Base-by-base conservation (phyloP, 345 rosid species). In the Brassica nigra region DNA sequence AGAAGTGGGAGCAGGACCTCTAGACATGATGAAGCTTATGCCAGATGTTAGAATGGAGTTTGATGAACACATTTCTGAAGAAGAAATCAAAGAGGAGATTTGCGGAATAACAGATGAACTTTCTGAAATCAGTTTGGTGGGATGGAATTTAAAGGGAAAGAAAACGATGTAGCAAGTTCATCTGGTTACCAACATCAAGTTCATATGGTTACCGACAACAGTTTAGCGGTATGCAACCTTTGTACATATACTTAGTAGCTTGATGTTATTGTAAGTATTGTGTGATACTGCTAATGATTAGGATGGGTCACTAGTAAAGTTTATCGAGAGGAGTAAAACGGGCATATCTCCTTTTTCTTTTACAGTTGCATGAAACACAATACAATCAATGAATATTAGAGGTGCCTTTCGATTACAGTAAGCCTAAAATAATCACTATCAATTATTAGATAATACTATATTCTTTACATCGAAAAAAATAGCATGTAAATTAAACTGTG, bases 401-500 rank as follows among this genome's bases (percentile, higher is more conserved):
- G 4, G 3, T 42, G 49, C 4, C 14, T 10, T 42, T 42, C 11
- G 4, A 42, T 42, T 42, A 52, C 59, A 54, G 7, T 58, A 20
- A 3, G 29, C 62, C 62, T 57, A 57, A 18, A 18, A 57, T 3
- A 57, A 20, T 20, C 62, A 18, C 5, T 57, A 57, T 8, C 62
- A 18, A 42, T 57, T 16, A 20, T 57, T 57, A 8, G 49, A 57
- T 57, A 8, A 34, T 34, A 23, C 27, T 23, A 57, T 3, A 57
- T 20, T 55, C 61, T 18, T 20, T 55, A 55, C 62, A 57, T 8
- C 1, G 8, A 44, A 4, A 27, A 61, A 11, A 61, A 11, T 61
- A 61, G 34, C 16, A 28, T 28, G 74, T 47, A 68, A 72, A 33
- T 8, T 58, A 52, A 52, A 52, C 23, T 79, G 71, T 79, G 73